Evolutionary conservation across 345 rosid species (phyloP), one percentile per base, ranked within the genome.

Genomic region (Ceriops zippeliana): DNA sequence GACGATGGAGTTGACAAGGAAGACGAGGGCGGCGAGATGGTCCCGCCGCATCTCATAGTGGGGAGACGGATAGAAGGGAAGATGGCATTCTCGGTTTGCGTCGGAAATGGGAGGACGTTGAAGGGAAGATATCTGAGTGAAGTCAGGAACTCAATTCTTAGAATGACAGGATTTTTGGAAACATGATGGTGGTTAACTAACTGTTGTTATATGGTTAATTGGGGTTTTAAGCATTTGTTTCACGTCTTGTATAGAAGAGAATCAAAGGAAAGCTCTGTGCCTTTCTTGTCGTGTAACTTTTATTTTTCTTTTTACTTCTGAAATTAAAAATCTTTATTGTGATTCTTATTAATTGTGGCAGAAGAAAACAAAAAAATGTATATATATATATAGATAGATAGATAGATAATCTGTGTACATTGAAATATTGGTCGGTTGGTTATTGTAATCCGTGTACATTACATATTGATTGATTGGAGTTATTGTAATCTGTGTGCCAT

Each of bases 161-260:
- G 92, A 62, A 75, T 89, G 90, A 93, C 98, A 19, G 98, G 97
- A 16, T 91, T 91, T 81, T 78, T 91, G 75, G 98, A 93, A 82
- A 72, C 86, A 6, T 89, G 72, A 72, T 47, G n/a, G 1, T 11
- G 10, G 17, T 52, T 35, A 21, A 13, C 30, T 51, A 24, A 37
- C 10, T 21, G 37, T 11, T 46, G n/a, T 17, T 34, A 28, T 28
- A 52, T 2, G 6, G 32, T 21, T 51, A 13, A 4, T 61, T 51
- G 35, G 66, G 57, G 11, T 10, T 34, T 34, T 1, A 34, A 1
- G 9, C 31, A 28, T 69, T 59, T 52, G 17, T 27, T 19, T 20
- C 47, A 49, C 26, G 42, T 62, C 20, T 20, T 7, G 46, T 54
- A 19, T 37, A 22, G 28, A 49, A 46, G 59, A 24, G 11, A 34